Conservation (phyloP, 2,329 filamentous ascomycete genomes). For the Aspergillus cejpii region DNA sequence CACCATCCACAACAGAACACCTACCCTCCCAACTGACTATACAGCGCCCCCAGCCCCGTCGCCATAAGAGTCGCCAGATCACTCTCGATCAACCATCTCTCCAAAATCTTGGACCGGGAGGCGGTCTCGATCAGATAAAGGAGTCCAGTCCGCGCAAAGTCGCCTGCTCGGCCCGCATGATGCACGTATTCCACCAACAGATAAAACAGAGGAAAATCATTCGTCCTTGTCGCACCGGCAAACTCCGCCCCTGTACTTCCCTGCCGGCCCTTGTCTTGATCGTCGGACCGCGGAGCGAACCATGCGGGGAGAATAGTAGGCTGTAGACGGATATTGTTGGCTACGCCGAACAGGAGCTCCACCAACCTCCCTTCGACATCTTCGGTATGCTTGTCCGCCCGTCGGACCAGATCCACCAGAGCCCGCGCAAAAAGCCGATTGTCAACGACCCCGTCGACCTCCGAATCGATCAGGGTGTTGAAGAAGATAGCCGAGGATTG, state of each 20-base stretch:
- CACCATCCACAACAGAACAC: constrained; percentile 7
- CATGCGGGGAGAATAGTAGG: constrained; percentile 81
- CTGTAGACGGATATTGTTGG: constrained; percentile 88
- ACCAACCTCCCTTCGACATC: constrained; percentile 85
- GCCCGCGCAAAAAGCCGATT: constrained; percentile 78
- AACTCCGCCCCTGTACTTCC: constrained; percentile 58
- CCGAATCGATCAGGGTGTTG: constrained; percentile 86
- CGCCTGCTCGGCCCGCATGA: constrained; percentile 85
- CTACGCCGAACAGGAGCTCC: constrained; percentile 90
- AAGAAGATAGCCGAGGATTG: constrained; percentile 80
- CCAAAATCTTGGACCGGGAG: constrained; percentile 70
- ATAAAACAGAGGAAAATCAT: constrained; percentile 94
- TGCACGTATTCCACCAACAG: constrained; percentile 95
- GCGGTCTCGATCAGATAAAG: constrained; percentile 95
- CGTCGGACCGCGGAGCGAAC: constrained; percentile 62
- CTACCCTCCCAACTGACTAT: constrained; percentile 60
- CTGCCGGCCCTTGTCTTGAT: constrained; percentile 36
- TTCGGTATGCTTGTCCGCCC: constrained; percentile 59
- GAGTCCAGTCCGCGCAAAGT: constrained; percentile 89
- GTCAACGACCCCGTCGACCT: constrained; percentile 90
- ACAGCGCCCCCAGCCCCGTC: constrained; percentile 76
- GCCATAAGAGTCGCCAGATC: constrained; percentile 96
- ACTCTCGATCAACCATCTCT: constrained; percentile 96
- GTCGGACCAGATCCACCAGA: constrained; percentile 76
- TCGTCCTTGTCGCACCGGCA: constrained; percentile 75